Percentiles rank a stretch among this genome's conserved stretches.
phyloP scores from a whole-genome alignment of 2,329 filamentous ascomycete genomes.

The Triangularia verruculosa region DNA sequence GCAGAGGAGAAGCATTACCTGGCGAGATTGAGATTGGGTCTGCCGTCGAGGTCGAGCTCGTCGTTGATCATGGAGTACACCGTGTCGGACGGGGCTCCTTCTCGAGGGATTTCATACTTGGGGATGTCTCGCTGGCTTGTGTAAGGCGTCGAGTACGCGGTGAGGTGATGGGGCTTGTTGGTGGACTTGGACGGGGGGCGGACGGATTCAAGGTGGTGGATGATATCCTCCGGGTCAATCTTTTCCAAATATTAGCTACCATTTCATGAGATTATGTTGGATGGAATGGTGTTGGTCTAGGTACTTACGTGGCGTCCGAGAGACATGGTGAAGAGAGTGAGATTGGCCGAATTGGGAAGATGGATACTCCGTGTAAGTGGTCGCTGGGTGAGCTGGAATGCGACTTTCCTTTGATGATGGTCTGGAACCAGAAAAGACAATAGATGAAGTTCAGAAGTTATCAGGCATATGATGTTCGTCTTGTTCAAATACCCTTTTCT shows the following conservation, averaged over 20 bases:
- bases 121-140: conserved; percentile 53
- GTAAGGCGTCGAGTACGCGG: conserved; percentile 57
- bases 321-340: neutral
- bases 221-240: conserved; percentile 55
- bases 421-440: neutral
- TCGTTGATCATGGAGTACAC: conserved; percentile 64
- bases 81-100: conserved; percentile 58
- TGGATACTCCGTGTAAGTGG: conserved; percentile 6
- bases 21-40: conserved; percentile 66
- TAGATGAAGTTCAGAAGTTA: too few species aligned
- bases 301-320: neutral
- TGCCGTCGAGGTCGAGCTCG: conserved; percentile 62
- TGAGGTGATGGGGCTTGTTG: conserved; percentile 43
- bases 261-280: neutral
- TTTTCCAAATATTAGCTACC: conserved; percentile 26
- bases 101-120: conserved; percentile 56
- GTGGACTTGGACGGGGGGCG: conserved; percentile 35
- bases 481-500: too few species aligned
- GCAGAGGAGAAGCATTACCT: conserved; percentile 21
- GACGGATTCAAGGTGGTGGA: conserved; percentile 48
- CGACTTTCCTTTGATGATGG: neutral
- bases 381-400: neutral
- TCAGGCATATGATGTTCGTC: too few species aligned
- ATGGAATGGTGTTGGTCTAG: neutral
- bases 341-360: conserved; percentile 5